Percentiles rank a stretch among this genome's conserved stretches.
Conservation (phyloP, 768 basidiomycete species). For the Butyriboletus loyo region DNA sequence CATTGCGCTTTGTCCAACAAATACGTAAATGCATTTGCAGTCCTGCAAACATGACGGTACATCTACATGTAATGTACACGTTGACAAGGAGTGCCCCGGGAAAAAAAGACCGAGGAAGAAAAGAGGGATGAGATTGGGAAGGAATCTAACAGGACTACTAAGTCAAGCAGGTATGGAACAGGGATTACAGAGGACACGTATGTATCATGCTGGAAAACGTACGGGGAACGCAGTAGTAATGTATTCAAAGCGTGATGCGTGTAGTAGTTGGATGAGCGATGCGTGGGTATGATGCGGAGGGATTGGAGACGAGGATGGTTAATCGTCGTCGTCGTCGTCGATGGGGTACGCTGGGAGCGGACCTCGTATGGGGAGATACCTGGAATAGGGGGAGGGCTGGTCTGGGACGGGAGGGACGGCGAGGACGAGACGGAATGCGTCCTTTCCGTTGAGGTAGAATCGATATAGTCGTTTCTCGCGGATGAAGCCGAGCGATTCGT, state of each 20-base stretch:
- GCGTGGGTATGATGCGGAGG: constrained; percentile 15
- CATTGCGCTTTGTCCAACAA: neutral
- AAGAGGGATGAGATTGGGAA: neutral
- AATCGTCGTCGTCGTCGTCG: constrained; percentile 25
- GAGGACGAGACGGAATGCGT: constrained; percentile 84
- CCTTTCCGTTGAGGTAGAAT: constrained; percentile 97
- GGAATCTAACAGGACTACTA: neutral
- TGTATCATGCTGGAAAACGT: constrained; percentile 8
- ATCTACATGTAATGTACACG: constrained; percentile 10
- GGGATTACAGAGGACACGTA: constrained; percentile 9
- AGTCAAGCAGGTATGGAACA: constrained; percentile 1
- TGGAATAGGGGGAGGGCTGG: constrained; percentile 8
- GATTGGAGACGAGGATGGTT: neutral
- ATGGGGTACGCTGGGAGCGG: constrained; percentile 21
- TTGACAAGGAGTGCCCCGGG: neutral
- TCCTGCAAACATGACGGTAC: neutral
- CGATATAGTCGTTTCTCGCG: constrained; percentile 91
- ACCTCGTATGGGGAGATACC: constrained; percentile 13
- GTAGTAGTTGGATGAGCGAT: neutral
- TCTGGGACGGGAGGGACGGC: constrained; percentile 44
- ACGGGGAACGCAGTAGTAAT: constrained; percentile 2
- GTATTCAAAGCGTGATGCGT: constrained; percentile 6
- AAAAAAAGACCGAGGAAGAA: neutral
- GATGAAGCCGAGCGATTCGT: constrained; percentile 91
- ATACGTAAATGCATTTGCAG: neutral